A percentile compares a stretch with the other conserved stretches of the same genome.
Evolutionary conservation across 805 yeast species (phyloP).

Genomic region (Brettanomyces sp.): DNA sequence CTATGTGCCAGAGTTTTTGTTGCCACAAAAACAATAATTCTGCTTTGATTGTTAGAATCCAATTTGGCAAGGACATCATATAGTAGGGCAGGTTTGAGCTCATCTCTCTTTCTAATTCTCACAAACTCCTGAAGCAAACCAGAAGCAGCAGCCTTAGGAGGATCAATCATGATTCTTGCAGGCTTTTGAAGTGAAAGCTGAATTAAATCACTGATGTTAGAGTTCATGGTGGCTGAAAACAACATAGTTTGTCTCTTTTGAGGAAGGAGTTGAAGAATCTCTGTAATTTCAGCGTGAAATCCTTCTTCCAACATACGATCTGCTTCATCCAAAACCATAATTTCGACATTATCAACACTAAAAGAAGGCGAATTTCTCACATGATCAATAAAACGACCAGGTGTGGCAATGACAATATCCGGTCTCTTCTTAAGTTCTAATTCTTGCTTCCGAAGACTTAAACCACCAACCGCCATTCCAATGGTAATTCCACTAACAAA

Average conservation of each 20-base stretch:
- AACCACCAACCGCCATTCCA: slow-evolving; percentile 97
- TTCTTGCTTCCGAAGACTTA: slow-evolving; percentile 91
- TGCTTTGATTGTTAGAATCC: slow-evolving; percentile 51
- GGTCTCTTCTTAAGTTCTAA: slow-evolving; percentile 88
- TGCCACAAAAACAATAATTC: slow-evolving; percentile 85
- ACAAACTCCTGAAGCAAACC: slow-evolving; percentile 90
- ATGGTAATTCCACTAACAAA: slow-evolving; percentile 70
- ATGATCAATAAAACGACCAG: slow-evolving; percentile 98
- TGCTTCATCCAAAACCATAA: slow-evolving; percentile 92
- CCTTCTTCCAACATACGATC: slow-evolving; percentile 99
- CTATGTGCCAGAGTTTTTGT: slow-evolving; percentile 87
- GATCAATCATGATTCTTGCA: slow-evolving; percentile 90
- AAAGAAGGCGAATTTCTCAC: slow-evolving; percentile 91
- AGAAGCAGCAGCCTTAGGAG: slow-evolving; percentile 90
- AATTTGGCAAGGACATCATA: slow-evolving; percentile 60
- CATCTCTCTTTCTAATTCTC: slow-evolving; percentile 84
- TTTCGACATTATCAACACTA: slow-evolving; percentile 83
- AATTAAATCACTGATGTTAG: slow-evolving; percentile 78
- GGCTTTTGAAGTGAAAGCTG: slow-evolving; percentile 85
- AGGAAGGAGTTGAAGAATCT: slow-evolving; percentile 80
- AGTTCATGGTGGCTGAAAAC: slow-evolving; percentile 97
- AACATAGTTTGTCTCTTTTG: slow-evolving; percentile 86
- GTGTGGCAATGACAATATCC: slow-evolving; percentile 94
- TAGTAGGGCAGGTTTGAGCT: slow-evolving; percentile 73
- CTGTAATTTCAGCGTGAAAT: slow-evolving; percentile 89